A percentile compares a stretch with the other conserved stretches of the same genome.
These are phyloP conservation scores for Cylindrodendrum hubeiense DNA, from an alignment of 2,329 filamentous ascomycete species.

Conservation along the genomic window DNA sequence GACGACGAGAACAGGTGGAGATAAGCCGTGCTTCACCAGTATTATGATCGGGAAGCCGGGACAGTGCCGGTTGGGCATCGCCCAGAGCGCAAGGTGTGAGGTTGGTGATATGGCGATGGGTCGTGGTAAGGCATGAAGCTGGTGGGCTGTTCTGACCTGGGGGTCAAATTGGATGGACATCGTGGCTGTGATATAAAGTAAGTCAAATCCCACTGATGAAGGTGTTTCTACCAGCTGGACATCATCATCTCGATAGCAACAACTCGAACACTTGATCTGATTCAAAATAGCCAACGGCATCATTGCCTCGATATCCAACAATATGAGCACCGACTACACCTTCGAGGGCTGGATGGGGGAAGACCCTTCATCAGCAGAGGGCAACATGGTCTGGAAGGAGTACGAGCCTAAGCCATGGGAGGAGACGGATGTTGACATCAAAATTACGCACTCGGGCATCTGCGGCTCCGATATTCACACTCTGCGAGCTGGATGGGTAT, in stretches of 20 bases:
- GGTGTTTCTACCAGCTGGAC: neutral
- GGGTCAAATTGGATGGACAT: neutral
- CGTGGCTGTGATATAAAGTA: conserved; percentile 13
- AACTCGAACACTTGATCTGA: conserved; percentile 1
- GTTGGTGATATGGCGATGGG: conserved; percentile 3
- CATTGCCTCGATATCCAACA: neutral
- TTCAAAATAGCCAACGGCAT: neutral
- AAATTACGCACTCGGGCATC: conserved; percentile 74
- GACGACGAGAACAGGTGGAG: conserved; percentile 16
- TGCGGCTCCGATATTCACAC: conserved; percentile 74
- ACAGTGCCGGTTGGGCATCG: conserved; percentile 15
- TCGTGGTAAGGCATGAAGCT: neutral
- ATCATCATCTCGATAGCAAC: conserved; percentile 2
- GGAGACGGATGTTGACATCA: conserved; percentile 75
- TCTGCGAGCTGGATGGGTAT: conserved; percentile 66
- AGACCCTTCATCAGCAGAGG: conserved; percentile 54
- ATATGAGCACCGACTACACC: conserved; percentile 16
- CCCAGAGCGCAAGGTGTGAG: conserved; percentile 8
- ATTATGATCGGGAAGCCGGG: conserved; percentile 13
- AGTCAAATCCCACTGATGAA: neutral
- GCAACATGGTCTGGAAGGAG: conserved; percentile 67
- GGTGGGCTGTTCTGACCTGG: conserved; percentile 15
- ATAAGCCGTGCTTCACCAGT: conserved; percentile 3
- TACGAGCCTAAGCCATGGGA: conserved; percentile 76
- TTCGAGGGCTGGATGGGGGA: conserved; percentile 59